phyloP scores from a whole-genome alignment of 306 rosid species.

The Trifolium dubium region DNA sequence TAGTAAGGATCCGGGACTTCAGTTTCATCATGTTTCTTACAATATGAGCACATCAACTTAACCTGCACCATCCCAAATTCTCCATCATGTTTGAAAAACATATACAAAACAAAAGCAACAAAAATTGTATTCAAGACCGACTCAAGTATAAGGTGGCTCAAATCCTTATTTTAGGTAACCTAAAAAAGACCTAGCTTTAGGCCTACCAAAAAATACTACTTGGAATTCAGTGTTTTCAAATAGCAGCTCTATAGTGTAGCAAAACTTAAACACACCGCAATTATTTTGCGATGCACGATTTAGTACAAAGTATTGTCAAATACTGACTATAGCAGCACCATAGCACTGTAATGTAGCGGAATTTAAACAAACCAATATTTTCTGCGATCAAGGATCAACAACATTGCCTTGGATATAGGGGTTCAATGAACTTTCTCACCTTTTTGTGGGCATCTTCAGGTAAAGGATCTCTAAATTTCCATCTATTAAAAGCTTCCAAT shows the following conservation, averaged over 20 bases:
- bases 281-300: not conserved
- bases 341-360: not conserved
- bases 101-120: constrained; percentile 5
- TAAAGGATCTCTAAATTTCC: constrained; percentile 64
- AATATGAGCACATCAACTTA: constrained; percentile 88
- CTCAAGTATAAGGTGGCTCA: not conserved
- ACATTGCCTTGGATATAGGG: not conserved
- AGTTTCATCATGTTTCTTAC: constrained; percentile 72
- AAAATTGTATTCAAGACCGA: not conserved
- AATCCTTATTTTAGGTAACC: not conserved
- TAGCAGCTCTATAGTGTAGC: not conserved
- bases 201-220: not conserved
- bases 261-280: not conserved
- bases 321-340: not conserved
- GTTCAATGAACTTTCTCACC: constrained; percentile 43
- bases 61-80: constrained; percentile 55
- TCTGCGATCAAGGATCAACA: not conserved
- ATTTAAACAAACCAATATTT: not conserved
- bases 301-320: not conserved
- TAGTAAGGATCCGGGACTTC: constrained; percentile 96
- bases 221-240: not conserved
- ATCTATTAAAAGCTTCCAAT: constrained; percentile 65
- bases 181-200: not conserved
- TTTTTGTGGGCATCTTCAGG: constrained; percentile 79
- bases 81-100: not conserved